Conservation (phyloP, 2,329 filamentous ascomycete genomes). For the Colletotrichum aenigma region DNA sequence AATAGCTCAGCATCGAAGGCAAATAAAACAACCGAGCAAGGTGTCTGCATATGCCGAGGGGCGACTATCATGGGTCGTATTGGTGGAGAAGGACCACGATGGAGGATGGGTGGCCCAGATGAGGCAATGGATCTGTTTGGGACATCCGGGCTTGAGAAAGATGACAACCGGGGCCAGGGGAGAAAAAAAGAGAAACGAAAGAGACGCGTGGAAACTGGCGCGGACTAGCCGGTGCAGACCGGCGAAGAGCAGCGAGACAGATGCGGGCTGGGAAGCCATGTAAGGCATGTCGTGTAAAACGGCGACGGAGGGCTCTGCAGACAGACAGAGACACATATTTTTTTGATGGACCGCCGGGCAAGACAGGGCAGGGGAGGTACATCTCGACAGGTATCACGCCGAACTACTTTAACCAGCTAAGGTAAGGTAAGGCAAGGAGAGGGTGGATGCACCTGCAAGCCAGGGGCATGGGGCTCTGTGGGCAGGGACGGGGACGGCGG, state of each 20-base stretch:
- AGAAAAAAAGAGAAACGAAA: constrained; percentile 11
- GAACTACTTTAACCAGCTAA: not conserved
- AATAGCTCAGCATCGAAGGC: not conserved
- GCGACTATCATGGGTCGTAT: constrained; percentile 27
- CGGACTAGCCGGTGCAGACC: constrained; percentile 5
- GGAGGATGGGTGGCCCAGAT: constrained; percentile 29
- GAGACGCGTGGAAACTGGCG: constrained; percentile 15
- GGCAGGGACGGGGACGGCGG: not conserved
- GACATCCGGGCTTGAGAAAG: not conserved
- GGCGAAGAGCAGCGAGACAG: constrained; percentile 2
- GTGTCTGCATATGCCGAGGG: constrained; percentile 44
- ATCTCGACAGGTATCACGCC: not conserved
- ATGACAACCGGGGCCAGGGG: not conserved
- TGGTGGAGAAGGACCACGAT: constrained; percentile 32
- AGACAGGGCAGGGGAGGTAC: not conserved
- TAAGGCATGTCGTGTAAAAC: constrained; percentile 19
- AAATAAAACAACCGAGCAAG: constrained; percentile 19
- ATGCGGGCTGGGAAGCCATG: not conserved
- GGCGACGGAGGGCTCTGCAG: constrained; percentile 13
- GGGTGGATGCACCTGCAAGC: constrained; percentile 9
- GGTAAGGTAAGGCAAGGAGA: not conserved
- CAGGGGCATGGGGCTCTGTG: constrained; percentile 23
- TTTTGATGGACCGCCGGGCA: not conserved
- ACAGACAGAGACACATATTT: not conserved
- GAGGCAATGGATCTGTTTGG: constrained; percentile 22